phyloP scores from a whole-genome alignment of 129 eudicot genomes.

The Ambrosia trifida region DNA sequence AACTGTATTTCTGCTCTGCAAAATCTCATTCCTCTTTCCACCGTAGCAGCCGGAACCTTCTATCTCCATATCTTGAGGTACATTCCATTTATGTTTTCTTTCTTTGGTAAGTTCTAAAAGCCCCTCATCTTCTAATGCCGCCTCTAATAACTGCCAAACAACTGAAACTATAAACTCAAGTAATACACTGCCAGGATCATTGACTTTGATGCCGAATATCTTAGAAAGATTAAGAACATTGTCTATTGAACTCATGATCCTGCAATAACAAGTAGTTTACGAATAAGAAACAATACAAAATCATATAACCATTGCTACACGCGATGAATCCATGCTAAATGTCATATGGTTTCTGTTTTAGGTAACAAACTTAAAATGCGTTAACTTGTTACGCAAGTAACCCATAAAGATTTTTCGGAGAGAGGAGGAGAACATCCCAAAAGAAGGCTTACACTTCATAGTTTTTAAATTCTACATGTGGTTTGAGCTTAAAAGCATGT shows the following conservation, averaged over 20 bases:
- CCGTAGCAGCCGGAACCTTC: slow-evolving; percentile 39
- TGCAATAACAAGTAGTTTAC: slow-evolving; percentile 41
- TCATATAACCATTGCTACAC: not conserved
- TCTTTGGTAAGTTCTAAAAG: slow-evolving; percentile 62
- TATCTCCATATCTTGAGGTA: slow-evolving; percentile 70
- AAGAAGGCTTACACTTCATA: slow-evolving; percentile 56
- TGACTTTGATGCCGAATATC: slow-evolving; percentile 52
- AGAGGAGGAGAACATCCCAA: not conserved
- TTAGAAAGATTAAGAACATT: slow-evolving; percentile 60
- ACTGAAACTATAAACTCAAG: slow-evolving; percentile 56
- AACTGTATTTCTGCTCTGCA: slow-evolving; percentile 52
- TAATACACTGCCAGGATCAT: slow-evolving; percentile 60
- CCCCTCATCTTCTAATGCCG: slow-evolving; percentile 84
- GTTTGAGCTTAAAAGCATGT: slow-evolving; percentile 62
- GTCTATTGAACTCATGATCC: slow-evolving; percentile 68
- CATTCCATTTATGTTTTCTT: slow-evolving; percentile 55
- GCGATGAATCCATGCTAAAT: too few species aligned
- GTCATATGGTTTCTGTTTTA: too few species aligned
- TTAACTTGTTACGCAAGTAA: slow-evolving; percentile 2
- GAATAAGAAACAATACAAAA: slow-evolving; percentile 11
- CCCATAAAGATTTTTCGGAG: not conserved
- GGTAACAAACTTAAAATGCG: too few species aligned
- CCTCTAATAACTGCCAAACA: slow-evolving; percentile 91
- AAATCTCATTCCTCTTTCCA: slow-evolving; percentile 55
- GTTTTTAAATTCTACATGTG: slow-evolving; percentile 50